These are phyloP conservation scores for Rhodotorula sp. DNA, from an alignment of 1,284 basidiomycete genomes.

Conservation along the genomic window DNA sequence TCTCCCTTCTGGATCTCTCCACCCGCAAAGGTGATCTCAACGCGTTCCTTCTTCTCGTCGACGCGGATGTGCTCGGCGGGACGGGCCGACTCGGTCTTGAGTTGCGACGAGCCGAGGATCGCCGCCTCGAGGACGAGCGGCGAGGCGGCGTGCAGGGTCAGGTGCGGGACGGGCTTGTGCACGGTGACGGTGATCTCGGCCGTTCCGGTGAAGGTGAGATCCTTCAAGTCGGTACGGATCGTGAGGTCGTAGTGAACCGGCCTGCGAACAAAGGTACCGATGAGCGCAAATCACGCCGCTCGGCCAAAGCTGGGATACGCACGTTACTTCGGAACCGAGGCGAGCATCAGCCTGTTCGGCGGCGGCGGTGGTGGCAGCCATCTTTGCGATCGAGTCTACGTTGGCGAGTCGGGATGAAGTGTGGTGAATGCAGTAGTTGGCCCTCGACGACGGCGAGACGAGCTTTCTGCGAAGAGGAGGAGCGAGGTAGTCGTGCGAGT, in stretches of 20 bases:
- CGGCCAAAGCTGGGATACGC: background rate
- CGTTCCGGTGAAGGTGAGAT: conserved; percentile 72
- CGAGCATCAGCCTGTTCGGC: conserved; percentile 8
- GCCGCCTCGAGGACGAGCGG: conserved; percentile 68
- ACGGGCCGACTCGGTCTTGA: conserved; percentile 39
- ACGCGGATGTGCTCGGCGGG: conserved; percentile 27
- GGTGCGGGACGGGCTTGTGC: conserved; percentile 58
- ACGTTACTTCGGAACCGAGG: conserved; percentile 16
- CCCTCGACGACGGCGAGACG: background rate
- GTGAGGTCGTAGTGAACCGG: conserved; percentile 73
- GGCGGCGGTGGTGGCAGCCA: background rate
- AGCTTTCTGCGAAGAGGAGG: background rate
- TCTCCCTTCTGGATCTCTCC: conserved; percentile 30
- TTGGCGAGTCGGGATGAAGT: conserved; percentile 18
- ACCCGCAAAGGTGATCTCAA: conserved; percentile 29
- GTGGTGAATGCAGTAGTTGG: conserved; percentile 22
- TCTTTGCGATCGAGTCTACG: conserved; percentile 10
- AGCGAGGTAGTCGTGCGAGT: background rate
- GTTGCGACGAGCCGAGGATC: conserved; percentile 52
- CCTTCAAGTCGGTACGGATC: conserved; percentile 78
- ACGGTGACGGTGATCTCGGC: conserved; percentile 72
- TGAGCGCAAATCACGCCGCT: background rate
- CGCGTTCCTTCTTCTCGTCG: conserved; percentile 30
- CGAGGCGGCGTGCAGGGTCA: conserved; percentile 62
- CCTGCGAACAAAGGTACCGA: too few species aligned